phyloP scores from a whole-genome alignment of 2,329 filamentous ascomycete species.

The Fusarium metavorans region DNA sequence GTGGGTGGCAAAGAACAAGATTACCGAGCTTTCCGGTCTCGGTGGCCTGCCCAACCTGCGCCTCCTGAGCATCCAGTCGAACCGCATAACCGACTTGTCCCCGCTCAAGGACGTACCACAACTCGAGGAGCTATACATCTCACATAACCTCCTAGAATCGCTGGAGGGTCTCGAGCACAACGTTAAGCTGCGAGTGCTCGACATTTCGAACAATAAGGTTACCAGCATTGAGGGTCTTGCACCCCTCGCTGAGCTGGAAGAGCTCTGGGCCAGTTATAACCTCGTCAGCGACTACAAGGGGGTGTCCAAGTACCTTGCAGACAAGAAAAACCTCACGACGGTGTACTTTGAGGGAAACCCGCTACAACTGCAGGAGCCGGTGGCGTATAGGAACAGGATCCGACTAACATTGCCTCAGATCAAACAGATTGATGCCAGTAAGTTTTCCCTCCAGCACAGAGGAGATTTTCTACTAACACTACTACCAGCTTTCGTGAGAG shows the following conservation, averaged over 20 bases:
- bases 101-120: constrained; percentile 79
- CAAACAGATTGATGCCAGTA: constrained; percentile 96
- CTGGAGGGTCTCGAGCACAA: constrained; percentile 79
- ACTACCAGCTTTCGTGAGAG: constrained; percentile 49
- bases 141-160: constrained; percentile 88
- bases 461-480: not conserved
- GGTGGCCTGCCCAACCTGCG: constrained; percentile 81
- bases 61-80: constrained; percentile 94
- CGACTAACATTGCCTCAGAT: constrained; percentile 87
- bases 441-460: constrained; percentile 58
- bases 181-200: constrained; percentile 78
- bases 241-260: constrained; percentile 78
- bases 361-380: constrained; percentile 81
- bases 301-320: constrained; percentile 79
- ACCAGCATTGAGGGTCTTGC: constrained; percentile 78
- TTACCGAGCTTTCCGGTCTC: constrained; percentile 83
- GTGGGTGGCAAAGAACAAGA: constrained; percentile 98
- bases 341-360: constrained; percentile 98
- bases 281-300: constrained; percentile 83
- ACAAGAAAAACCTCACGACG: constrained; percentile 84
- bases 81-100: constrained; percentile 83
- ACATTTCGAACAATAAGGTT: constrained; percentile 91
- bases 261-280: constrained; percentile 96
- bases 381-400: constrained; percentile 94
- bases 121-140: constrained; percentile 94